phyloP scores from a whole-genome alignment of 2,329 filamentous ascomycete species.

The Fusarium bulbicola region DNA sequence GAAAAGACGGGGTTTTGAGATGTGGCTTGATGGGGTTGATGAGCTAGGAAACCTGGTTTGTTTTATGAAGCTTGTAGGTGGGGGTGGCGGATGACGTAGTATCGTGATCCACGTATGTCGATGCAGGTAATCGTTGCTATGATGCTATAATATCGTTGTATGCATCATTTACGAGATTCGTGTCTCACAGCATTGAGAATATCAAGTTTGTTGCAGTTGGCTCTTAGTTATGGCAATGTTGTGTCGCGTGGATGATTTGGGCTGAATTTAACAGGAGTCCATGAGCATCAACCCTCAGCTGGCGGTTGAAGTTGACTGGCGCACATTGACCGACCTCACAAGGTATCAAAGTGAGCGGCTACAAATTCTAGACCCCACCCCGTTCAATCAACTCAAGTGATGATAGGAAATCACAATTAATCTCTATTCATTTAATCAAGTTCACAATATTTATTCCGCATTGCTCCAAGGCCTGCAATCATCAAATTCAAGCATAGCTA shows the following conservation, averaged over 20 bases:
- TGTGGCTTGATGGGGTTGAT: constrained; percentile 15
- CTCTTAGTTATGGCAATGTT: accelerated
- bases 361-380: accelerated
- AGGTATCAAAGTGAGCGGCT: accelerated
- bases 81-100: constrained; percentile 30
- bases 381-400: accelerated
- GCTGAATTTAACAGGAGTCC: accelerated
- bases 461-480: accelerated
- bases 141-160: constrained; percentile 4
- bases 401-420: accelerated
- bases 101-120: background rate
- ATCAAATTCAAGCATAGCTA: background rate
- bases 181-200: background rate
- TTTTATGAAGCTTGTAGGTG: constrained; percentile 10
- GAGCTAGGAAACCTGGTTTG: constrained; percentile 10
- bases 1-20: background rate
- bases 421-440: accelerated
- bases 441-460: accelerated
- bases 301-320: no score
- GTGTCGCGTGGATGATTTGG: background rate
- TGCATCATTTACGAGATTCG: background rate
- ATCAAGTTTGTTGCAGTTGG: background rate
- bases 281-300: no score
- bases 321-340: accelerated
- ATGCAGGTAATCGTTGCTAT: constrained; percentile 2